These are phyloP conservation scores for Neophaeococcomyces mojaviensis DNA, from an alignment of 2,329 filamentous ascomycete species.

Conservation along the genomic window DNA sequence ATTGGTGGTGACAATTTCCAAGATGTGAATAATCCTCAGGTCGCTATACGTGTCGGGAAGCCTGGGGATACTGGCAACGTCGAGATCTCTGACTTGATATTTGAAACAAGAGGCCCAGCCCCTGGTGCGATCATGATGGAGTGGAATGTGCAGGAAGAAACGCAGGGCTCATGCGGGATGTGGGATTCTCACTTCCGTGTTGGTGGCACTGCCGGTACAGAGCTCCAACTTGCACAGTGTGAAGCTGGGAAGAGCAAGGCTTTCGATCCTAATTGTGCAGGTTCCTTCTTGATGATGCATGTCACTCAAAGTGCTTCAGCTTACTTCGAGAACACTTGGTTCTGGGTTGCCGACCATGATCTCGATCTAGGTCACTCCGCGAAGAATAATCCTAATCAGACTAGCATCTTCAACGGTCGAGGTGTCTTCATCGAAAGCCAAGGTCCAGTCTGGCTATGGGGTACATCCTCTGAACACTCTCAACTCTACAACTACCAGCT, in stretches of 20 bases:
- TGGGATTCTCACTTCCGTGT: constrained; percentile 97
- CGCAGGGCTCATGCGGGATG: constrained; percentile 66
- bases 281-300: constrained; percentile 59
- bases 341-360: constrained; percentile 87
- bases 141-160: constrained; percentile 70
- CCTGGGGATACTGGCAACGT: constrained; percentile 69
- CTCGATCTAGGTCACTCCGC: constrained; percentile 59
- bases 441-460: constrained; percentile 74
- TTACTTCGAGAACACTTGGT: constrained; percentile 85
- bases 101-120: constrained; percentile 74
- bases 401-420: constrained; percentile 76
- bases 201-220: constrained; percentile 75
- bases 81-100: constrained; percentile 81
- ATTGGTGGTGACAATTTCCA: constrained; percentile 67
- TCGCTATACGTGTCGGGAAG: constrained; percentile 79
- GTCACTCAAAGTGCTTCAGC: constrained; percentile 51
- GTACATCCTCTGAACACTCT: constrained; percentile 57
- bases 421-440: constrained; percentile 73
- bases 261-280: constrained; percentile 62
- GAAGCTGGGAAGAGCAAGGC: constrained; percentile 64
- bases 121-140: constrained; percentile 85
- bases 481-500: constrained; percentile 75
- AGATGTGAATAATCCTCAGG: constrained; percentile 66
- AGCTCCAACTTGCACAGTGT: constrained; percentile 73
- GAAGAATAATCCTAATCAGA: constrained; percentile 39